Percentiles rank a stretch among this genome's conserved stretches.
These are phyloP conservation scores for Paraleonurus japonicus DNA, from an alignment of 257 asterid species.

Conservation along the genomic window DNA sequence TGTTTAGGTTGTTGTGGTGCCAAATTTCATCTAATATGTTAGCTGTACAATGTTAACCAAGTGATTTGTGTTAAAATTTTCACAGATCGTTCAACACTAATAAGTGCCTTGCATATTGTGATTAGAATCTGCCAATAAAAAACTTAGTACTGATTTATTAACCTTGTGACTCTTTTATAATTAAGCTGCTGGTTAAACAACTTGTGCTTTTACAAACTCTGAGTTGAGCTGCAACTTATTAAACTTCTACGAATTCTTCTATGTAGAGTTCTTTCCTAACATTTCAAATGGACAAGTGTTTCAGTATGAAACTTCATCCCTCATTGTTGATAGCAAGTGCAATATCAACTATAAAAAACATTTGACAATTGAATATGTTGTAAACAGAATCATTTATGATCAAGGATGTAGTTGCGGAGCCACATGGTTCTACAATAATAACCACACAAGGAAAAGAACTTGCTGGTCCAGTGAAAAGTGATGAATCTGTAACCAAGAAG, in stretches of 20 bases:
- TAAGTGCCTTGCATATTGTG: background rate
- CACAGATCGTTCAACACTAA: too few species aligned
- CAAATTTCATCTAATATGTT: background rate
- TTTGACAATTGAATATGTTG: slow-evolving; percentile 43
- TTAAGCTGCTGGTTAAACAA: slow-evolving; percentile 12
- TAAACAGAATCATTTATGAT: slow-evolving; percentile 35
- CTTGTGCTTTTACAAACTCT: background rate
- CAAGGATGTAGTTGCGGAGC: slow-evolving; percentile 47
- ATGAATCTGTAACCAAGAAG: slow-evolving; percentile 41
- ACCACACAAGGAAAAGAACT: slow-evolving; percentile 39
- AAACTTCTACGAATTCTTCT: slow-evolving; percentile 16
- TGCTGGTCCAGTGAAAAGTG: slow-evolving; percentile 33
- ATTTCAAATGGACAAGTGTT: slow-evolving; percentile 64
- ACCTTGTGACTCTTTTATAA: too few species aligned
- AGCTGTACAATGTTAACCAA: background rate
- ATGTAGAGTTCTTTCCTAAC: slow-evolving; percentile 51
- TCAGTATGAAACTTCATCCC: slow-evolving; percentile 65
- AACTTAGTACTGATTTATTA: too few species aligned
- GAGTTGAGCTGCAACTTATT: slow-evolving; percentile 11
- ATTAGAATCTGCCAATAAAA: background rate
- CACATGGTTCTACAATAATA: slow-evolving; percentile 37
- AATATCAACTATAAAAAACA: slow-evolving; percentile 47
- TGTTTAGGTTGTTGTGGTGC: background rate
- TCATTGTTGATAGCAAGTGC: slow-evolving; percentile 51
- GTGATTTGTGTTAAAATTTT: background rate